Evolutionary conservation across 176 grass and related monocot genomes (phyloP), one percentile per base, ranked within the genome.

Genomic region (Elaeis guineensis): DNA sequence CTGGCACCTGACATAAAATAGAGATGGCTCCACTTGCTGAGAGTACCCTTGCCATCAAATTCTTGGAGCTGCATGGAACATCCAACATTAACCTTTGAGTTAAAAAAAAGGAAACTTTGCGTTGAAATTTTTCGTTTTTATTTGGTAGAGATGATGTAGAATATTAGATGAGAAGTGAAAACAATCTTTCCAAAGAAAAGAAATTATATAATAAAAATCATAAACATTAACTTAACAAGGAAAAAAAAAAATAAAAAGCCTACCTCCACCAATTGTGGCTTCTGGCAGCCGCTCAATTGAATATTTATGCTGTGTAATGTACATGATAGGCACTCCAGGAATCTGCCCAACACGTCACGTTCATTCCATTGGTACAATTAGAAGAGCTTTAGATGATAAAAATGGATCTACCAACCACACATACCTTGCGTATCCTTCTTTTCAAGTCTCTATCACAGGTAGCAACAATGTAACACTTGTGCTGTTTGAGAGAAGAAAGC

Each of bases 321-420:
- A 90, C 90, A 90, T 90, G 30, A 95, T 95, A 57, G 90, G 90
- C 29, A 95, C 83, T 58, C 90, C 90, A 69, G 86, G 86, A 70
- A 90, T 72, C 90, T 87, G 58, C 3, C 3, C 75, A 81, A 69
- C 57, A 24, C 1, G 50, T 39, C 35, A 51, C 25, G 79, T 57
- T 52, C n/a, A 51, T 64, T 52, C 54, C 6, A 8, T 8, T 22
- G 2, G 6, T 25, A 15, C 12, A 0, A n/a, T 71, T 50, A 4
- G n/a, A 3, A 0, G 2, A 19, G 19, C 63, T 48, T 19, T 50
- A 2, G 35, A 29, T 5, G 24, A 5, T 52, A 72, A 69, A 17
- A 53, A 54, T 3, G 55, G 18, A 53, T 11, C 20, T 74, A 32
- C 17, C 50, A 16, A 35, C 17, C 35, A 16, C 4, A 35, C 49